Percentiles rank a stretch among this genome's conserved stretches.
phyloP scores from a whole-genome alignment of 2,329 filamentous ascomycete species.

The Lachnellula occidentalis region DNA sequence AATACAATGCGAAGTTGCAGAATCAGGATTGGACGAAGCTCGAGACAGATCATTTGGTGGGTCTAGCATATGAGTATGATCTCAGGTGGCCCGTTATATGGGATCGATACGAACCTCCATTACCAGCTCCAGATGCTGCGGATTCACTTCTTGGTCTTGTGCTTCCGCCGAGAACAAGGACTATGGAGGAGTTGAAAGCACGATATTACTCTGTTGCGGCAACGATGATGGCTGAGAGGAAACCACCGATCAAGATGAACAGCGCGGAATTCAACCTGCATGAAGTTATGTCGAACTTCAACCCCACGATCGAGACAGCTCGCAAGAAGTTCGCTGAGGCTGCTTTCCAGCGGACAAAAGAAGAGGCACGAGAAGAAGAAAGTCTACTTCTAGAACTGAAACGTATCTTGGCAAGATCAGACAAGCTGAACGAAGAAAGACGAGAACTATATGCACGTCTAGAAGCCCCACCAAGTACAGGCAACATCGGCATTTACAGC shows the following conservation, averaged over 20 bases:
- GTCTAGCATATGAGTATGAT: slow-evolving; percentile 70
- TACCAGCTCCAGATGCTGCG: slow-evolving; percentile 38
- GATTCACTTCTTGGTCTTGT: slow-evolving; percentile 47
- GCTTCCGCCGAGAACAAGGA: slow-evolving; percentile 47
- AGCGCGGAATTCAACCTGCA: slow-evolving; percentile 76
- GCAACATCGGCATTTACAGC: slow-evolving; percentile 71
- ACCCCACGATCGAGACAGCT: slow-evolving; percentile 69
- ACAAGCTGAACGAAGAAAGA: slow-evolving; percentile 81
- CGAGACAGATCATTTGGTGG: slow-evolving; percentile 88
- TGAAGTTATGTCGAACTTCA: slow-evolving; percentile 81
- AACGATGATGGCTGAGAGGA: slow-evolving; percentile 74
- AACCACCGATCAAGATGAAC: slow-evolving; percentile 81
- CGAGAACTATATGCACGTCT: slow-evolving; percentile 81
- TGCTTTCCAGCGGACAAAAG: slow-evolving; percentile 70
- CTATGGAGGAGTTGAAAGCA: slow-evolving; percentile 85
- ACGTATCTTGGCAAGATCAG: slow-evolving; percentile 81
- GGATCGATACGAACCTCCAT: slow-evolving; percentile 75
- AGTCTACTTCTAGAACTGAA: slow-evolving; percentile 84
- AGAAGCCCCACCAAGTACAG: slow-evolving; percentile 68
- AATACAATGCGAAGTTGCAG: slow-evolving; percentile 72
- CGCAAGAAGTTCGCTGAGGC: slow-evolving; percentile 82
- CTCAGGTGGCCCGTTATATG: slow-evolving; percentile 87
- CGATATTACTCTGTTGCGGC: slow-evolving; percentile 85
- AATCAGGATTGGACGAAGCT: slow-evolving; percentile 80
- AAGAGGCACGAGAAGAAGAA: slow-evolving; percentile 90